Base-by-base conservation (phyloP, 2,329 filamentous ascomycete genomes). In the Rachicladosporium sp. region DNA sequence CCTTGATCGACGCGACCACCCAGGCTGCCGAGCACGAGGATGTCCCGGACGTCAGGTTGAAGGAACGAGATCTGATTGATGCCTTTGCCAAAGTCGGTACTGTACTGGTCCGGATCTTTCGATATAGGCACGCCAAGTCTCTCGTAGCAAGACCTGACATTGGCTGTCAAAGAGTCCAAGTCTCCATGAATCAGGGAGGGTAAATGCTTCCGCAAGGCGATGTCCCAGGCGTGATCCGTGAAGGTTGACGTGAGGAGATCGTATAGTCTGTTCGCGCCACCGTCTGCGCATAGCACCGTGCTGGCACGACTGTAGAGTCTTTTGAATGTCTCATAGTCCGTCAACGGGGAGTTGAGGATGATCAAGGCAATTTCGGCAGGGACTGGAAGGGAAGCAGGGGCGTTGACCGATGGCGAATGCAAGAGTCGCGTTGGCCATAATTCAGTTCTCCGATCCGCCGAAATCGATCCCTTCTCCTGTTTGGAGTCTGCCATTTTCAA, bases 1-100 rank as follows among this genome's bases (percentile, higher is more conserved):
- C 82, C 89, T 58, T 98, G 91, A 60, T 98, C 91, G 10, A 96
- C 82, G 23, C 91, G 78, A 5, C 91, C 91, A 33, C 85, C 86
- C 1, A 96, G 71, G 2, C 88, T 86, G 31, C 89, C 88, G 5
- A 95, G 65, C 30, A 83, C 78, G 9, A 94, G 69, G n/a, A 94
- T 77, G 4, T 61, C 41, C 13, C 48, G 43, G 4, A 55, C 41
- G 12, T 46, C 43, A 12, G 50, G 52, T 34, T 43, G 12, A 12
- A 37, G 34, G 15, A 45, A 37, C 78, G 70, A 61, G 71, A 80
- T 48, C 61, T 68, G 49, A 82, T 73, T 51, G 78, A 84, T 66
- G n/a, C 57, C 61, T 49, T 98, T 98, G 51, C 74, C 79, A 51
- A 96, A 94, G 60, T 98, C 91, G 21, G 91, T 94, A 12, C 80